Evolutionary conservation across 495 filamentous ascomycete species (phyloP).

Genomic region (Podospora anserina): DNA sequence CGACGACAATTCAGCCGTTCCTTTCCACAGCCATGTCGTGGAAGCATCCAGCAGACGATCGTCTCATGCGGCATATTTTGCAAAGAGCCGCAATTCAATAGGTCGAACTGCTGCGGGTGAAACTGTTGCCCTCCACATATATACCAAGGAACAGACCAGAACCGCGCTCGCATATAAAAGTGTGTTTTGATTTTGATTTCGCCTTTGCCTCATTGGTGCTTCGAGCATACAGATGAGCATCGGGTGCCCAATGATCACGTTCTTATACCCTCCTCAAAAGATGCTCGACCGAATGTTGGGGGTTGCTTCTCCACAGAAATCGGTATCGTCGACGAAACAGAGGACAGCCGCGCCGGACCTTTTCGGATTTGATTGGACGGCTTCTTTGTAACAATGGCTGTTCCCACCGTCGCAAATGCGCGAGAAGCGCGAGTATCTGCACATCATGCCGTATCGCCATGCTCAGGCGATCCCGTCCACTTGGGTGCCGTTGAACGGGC

Average conservation of each 20-base stretch:
- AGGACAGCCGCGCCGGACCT: conserved; percentile 6
- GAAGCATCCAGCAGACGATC: conserved; percentile 15
- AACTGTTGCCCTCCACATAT: neutral
- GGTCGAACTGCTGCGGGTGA: conserved; percentile 14
- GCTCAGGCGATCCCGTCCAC: conserved; percentile 18
- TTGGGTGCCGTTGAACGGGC: conserved; percentile 5
- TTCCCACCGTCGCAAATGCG: conserved; percentile 27
- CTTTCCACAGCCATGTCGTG: conserved; percentile 17
- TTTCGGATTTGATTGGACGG: conserved; percentile 23
- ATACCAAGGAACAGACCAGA: conserved; percentile 6
- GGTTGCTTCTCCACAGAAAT: conserved; percentile 20
- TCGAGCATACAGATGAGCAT: conserved; percentile 6
- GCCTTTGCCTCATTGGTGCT: conserved; percentile 28
- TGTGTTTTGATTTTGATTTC: conserved; percentile 25
- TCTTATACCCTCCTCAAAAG: conserved; percentile 34
- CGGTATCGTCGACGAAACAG: conserved; percentile 18
- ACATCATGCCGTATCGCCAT: conserved; percentile 29
- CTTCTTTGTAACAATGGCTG: conserved; percentile 8
- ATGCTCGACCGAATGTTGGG: conserved; percentile 14
- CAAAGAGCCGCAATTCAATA: neutral
- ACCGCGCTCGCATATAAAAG: conserved; percentile 11
- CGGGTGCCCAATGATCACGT: conserved; percentile 25
- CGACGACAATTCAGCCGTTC: conserved; percentile 1
- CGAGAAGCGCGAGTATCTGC: conserved; percentile 21
- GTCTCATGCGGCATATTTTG: conserved; percentile 21